Conservation (phyloP, 106 monocot genomes). For the Acorus gramineus region DNA sequence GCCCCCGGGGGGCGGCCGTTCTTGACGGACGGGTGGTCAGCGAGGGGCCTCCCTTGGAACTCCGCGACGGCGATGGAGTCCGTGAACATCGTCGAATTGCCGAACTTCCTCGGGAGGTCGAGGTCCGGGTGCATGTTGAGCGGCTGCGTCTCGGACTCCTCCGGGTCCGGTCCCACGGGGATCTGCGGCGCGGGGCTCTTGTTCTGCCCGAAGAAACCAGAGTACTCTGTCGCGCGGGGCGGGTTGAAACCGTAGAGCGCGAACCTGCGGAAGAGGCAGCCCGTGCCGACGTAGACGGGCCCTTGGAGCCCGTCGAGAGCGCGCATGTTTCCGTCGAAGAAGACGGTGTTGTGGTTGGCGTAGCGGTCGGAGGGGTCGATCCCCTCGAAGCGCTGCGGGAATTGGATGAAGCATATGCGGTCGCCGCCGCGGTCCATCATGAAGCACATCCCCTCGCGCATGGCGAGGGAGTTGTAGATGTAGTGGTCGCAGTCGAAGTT, state of each 20-base stretch:
- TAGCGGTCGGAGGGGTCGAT: no score
- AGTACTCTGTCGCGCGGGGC: conserved; percentile 69
- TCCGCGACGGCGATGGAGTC: conserved; percentile 72
- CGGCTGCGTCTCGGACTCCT: conserved; percentile 9
- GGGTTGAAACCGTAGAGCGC: conserved; percentile 85
- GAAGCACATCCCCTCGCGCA: no score
- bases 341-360: no score
- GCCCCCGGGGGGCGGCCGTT: conserved; percentile 80
- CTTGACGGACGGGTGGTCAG: conserved; percentile 73
- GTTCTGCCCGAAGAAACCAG: conserved; percentile 53
- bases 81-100: conserved; percentile 51
- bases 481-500: no score
- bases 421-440: no score
- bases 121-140: conserved; percentile 42
- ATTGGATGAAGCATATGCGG: no score
- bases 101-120: conserved; percentile 51
- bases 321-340: no score
- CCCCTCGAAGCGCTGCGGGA: no score
- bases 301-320: conserved; percentile 13
- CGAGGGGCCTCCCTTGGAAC: conserved; percentile 76
- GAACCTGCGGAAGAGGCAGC: conserved; percentile 80
- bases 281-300: conserved; percentile 91
- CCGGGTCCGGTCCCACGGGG: background rate
- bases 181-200: conserved; percentile 29
- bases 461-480: no score